These are phyloP conservation scores for Ceratorhiza oryzae-sativae DNA, from an alignment of 1,284 basidiomycete genomes.

Conservation along the genomic window DNA sequence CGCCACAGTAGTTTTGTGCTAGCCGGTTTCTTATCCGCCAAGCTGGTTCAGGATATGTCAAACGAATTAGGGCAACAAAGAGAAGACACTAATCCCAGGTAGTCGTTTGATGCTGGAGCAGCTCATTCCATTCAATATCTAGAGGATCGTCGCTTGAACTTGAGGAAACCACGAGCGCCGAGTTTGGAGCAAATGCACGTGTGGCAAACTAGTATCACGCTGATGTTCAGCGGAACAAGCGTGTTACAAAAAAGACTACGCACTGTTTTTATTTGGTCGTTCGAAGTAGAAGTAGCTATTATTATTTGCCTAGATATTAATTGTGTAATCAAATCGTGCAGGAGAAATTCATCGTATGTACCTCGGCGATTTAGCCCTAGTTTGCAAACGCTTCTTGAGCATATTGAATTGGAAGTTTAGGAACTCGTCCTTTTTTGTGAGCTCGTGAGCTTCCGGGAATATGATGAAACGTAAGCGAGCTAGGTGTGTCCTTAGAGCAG, in stretches of 20 bases:
- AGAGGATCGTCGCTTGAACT: background rate
- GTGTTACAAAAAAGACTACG: background rate
- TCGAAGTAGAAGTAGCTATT: background rate
- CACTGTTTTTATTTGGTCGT: slow-evolving; percentile 13
- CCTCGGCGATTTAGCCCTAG: slow-evolving; percentile 27
- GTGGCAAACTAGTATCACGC: background rate
- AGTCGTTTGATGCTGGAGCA: background rate
- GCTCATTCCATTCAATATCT: background rate
- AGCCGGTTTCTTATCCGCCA: too few relatives aligned
- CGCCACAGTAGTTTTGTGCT: too few relatives aligned
- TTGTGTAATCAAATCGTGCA: background rate
- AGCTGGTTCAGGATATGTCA: too few relatives aligned
- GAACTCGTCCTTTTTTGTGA: slow-evolving; percentile 9
- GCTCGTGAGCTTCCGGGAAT: slow-evolving; percentile 23
- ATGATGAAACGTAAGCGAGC: slow-evolving; percentile 2
- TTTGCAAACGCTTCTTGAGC: slow-evolving; percentile 24
- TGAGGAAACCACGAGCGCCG: background rate
- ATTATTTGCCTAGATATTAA: slow-evolving; percentile 14
- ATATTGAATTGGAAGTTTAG: slow-evolving; percentile 20
- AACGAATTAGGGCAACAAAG: too few relatives aligned
- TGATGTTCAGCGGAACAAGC: background rate
- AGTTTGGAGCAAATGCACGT: background rate
- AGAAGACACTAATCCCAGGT: too few relatives aligned
- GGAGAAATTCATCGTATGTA: background rate
- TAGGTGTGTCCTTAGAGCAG: slow-evolving; percentile 1